Base-by-base conservation (phyloP, 352 stramenopile species). In the Aphanomyces euteiches region DNA sequence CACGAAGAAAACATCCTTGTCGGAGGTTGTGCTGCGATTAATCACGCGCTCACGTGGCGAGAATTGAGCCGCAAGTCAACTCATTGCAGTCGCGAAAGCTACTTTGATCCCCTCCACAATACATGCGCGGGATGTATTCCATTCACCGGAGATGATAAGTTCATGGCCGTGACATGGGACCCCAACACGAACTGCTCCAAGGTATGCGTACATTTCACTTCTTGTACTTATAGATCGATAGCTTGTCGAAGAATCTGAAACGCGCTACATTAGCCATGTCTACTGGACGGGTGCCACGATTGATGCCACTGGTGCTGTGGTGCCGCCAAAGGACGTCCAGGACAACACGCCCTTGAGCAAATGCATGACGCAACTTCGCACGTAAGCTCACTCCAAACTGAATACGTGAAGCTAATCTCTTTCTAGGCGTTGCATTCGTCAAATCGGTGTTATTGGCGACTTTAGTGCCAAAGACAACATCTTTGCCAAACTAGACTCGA, bases 371-470 rank as follows among this genome's bases (percentile, higher is more conserved):
- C 28, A 66, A 38, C 37, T 66, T 15, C 57, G 57, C 13, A 58
- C 50, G 50, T 53, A 2, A n/a, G 45, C 45, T 53, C n/a, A 15
- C n/a, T 19, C n/a, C 45, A 53, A n/a, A 15, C 45, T 53, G 13
- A 19, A 53, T 2, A 19, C 45, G n/a, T 53, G 45, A n/a, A 53
- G n/a, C 45, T 19, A 53, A 53, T 19, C 13, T 53, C 45, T 19
- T 1, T 19, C 13, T 53, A 40, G 17, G 28, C 57, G 57, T 7
- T 66, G 57, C 57, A 66, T 66, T 41, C 6, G 39, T 7, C 57
- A 66, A 28, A 66, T 66, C 57, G 57, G 28, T 41, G 57, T 66
- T 41, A 66, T 66, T n/a, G 57, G 57, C 17, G 57, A 37, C 1
- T 37, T 58, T 28, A 37, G 17, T 7, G 50, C 50, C 50, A 19